Evolutionary conservation across 768 basidiomycete genomes (phyloP), one percentile per base, ranked within the genome.

Genomic region (Albatrellus ellisii): DNA sequence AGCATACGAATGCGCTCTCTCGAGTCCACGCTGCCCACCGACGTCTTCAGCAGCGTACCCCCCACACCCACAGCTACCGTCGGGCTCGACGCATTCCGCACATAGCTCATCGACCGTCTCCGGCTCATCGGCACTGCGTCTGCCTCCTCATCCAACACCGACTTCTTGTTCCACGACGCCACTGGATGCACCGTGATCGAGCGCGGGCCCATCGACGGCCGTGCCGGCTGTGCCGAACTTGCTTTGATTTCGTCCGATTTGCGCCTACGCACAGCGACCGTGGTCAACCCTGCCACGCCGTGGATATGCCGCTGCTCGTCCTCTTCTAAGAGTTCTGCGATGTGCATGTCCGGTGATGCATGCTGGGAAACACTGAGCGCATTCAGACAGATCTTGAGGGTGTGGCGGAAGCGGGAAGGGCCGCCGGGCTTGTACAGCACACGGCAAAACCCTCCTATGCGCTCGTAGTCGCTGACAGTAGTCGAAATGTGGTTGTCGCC

Each of bases 351-450:
- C 27, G 58, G 59, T 22, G 64, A 59, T 45, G 59, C 54, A 4
- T 44, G 49, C 25, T 54, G 44, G 46, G 65, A 63, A 33, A 79
- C 74, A 36, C 67, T 72, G 35, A 75, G 59, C 4, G 70, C 65
- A 54, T 77, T 70, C 20, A 79, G 44, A 55, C 72, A 71, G 8
- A 79, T 70, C 52, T 77, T 79, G 45, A 92, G 62, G 18, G 77
- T 70, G 4, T 68, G 57, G 21, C 77, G 70, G 43, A 94, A 68
- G 17, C 80, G 74, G 33, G 74, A 72, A 3, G 91, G 91, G 2
- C 90, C 88, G 20, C 78, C 78, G 8, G 91, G 91, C 57, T 95
- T 97, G 70, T 80, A 85, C 10, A 92, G 61, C 18, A 89, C 66
- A n/a, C 85, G 79, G 59, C 85, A 89, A 59, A 87, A 84, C 21